These are phyloP conservation scores for Sugiyamaella sp. DNA, from an alignment of 1,139 yeast species.

Conservation along the genomic window DNA sequence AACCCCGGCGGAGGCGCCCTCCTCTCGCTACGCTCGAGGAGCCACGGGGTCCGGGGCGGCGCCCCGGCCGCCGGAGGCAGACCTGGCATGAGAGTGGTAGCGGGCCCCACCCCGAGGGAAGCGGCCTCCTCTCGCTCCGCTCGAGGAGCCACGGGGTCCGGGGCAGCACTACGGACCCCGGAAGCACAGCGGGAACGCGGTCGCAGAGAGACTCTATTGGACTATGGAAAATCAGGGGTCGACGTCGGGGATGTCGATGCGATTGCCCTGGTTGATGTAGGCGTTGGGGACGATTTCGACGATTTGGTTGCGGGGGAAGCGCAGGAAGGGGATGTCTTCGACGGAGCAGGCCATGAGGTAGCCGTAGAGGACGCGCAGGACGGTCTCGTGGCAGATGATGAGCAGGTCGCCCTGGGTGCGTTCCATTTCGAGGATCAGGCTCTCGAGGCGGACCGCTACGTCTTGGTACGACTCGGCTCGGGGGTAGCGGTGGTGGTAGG, in stretches of 20 bases:
- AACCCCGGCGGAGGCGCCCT: not conserved
- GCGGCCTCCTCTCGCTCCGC: too few species aligned
- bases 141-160: too few species aligned
- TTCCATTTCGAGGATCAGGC: slow-evolving; percentile 89
- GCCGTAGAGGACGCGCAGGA: slow-evolving; percentile 85
- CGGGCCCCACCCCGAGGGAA: too few species aligned
- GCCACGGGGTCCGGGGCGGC: not conserved
- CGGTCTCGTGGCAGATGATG: slow-evolving; percentile 91
- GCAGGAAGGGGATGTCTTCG: slow-evolving; percentile 76
- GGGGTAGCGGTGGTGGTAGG: slow-evolving; percentile 90
- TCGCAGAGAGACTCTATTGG: not conserved
- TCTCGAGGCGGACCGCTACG: slow-evolving; percentile 91
- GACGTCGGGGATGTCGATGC: slow-evolving; percentile 48
- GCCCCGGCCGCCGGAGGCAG: slow-evolving; percentile 4
- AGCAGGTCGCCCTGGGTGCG: slow-evolving; percentile 85
- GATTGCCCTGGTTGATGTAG: slow-evolving; percentile 71
- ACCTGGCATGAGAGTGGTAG: too few species aligned
- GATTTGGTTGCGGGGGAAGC: slow-evolving; percentile 78
- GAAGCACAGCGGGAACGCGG: not conserved
- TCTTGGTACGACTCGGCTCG: slow-evolving; percentile 96
- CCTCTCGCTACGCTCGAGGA: not conserved
- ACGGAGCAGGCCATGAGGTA: slow-evolving; percentile 92
- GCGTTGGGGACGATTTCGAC: slow-evolving; percentile 90
- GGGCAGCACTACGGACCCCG: too few species aligned
- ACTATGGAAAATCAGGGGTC: slow-evolving; percentile 27